Percentiles rank a stretch among this genome's conserved stretches.
Conservation (phyloP, 1,139 yeast species). For the Scheffersomyces segobiensis region DNA sequence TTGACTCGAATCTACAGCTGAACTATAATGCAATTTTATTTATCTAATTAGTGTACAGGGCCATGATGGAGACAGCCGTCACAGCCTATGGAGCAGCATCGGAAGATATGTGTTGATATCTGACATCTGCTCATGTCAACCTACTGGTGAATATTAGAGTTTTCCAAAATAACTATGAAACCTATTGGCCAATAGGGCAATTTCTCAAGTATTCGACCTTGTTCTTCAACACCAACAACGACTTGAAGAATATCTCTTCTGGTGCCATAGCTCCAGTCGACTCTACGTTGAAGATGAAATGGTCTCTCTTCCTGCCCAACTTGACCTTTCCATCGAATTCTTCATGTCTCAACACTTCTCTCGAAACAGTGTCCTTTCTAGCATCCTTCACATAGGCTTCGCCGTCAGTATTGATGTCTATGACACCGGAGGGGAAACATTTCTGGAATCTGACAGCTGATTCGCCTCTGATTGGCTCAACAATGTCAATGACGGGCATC, state of each 20-base stretch:
- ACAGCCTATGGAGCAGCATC: background rate
- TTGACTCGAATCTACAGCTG: background rate
- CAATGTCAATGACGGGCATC: slow-evolving; percentile 85
- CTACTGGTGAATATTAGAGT: background rate
- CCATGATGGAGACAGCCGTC: background rate
- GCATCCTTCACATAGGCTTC: slow-evolving; percentile 84
- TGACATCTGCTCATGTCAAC: background rate
- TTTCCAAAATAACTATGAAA: too few species aligned
- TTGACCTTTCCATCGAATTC: slow-evolving; percentile 88
- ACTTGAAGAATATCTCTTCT: slow-evolving; percentile 89
- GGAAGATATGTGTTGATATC: background rate
- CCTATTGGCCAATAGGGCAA: slow-evolving; percentile 70
- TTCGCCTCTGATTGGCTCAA: slow-evolving; percentile 71
- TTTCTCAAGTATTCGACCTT: slow-evolving; percentile 81
- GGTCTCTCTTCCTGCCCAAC: slow-evolving; percentile 88
- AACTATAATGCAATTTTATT: background rate
- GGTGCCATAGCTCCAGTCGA: slow-evolving; percentile 97
- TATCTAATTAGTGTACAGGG: background rate
- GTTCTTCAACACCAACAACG: slow-evolving; percentile 78
- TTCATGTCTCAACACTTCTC: slow-evolving; percentile 92
- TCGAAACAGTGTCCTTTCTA: slow-evolving; percentile 91
- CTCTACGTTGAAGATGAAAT: slow-evolving; percentile 91
- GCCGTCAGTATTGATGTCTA: slow-evolving; percentile 68
- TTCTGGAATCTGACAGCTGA: slow-evolving; percentile 77
- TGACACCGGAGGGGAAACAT: slow-evolving; percentile 93